A percentile compares a stretch with the other conserved stretches of the same genome.
Conservation (phyloP, 164 flowering plant genomes). For the Aristolochia californica region DNA sequence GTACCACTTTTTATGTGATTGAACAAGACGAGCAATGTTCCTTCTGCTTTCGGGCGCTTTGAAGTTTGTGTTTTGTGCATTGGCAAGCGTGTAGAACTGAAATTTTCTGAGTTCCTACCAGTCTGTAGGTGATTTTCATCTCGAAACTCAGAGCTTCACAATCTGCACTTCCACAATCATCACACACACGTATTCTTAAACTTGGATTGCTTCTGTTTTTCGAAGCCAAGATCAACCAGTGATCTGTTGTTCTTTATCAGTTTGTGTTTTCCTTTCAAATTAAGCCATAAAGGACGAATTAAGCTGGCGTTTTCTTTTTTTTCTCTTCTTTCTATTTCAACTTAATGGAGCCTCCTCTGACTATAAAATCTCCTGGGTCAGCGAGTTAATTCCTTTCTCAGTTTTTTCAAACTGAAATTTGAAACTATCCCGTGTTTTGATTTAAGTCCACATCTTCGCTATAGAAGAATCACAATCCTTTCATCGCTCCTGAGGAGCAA, state of each 20-base stretch:
- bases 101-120: conserved; percentile 1
- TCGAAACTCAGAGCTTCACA: not conserved
- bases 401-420: no score
- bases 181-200: not conserved
- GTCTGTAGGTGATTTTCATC: conserved; percentile 3
- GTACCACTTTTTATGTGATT: conserved; percentile 42
- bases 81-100: conserved; percentile 10
- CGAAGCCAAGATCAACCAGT: no score
- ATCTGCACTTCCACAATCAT: not conserved
- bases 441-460: no score
- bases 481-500: no score
- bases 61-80: conserved; percentile 20
- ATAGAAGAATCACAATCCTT: no score
- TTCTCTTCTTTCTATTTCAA: not conserved
- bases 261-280: not conserved
- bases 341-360: no score
- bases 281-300: no score
- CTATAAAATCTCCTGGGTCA: no score
- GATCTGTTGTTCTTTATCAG: no score
- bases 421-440: no score
- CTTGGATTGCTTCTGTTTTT: conserved; percentile 1
- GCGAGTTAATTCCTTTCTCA: no score
- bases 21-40: conserved; percentile 66
- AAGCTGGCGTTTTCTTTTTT: not conserved
- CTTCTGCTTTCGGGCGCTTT: conserved; percentile 40